These are phyloP conservation scores for Citrullus mucosospermus DNA, from an alignment of 306 rosid species.

Conservation along the genomic window DNA sequence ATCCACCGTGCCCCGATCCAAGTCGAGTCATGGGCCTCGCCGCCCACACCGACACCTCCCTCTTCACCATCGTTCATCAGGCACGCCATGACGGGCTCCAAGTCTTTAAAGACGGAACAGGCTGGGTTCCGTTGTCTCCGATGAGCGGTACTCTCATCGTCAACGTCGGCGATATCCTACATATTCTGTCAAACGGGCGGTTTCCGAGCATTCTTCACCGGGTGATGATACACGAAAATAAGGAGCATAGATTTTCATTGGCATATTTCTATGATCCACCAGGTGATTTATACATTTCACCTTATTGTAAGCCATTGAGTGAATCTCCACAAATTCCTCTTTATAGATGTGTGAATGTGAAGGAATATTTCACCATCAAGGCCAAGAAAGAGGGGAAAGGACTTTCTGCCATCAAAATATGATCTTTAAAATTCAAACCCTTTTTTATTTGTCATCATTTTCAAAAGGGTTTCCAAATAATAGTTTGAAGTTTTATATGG, in stretches of 20 bases:
- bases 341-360: constrained; percentile 27
- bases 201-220: constrained; percentile 27
- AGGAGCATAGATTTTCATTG: constrained; percentile 14
- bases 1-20: constrained; percentile 44
- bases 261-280: constrained; percentile 43
- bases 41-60: constrained; percentile 41
- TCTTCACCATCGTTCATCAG: constrained; percentile 34
- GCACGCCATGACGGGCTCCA: constrained; percentile 20
- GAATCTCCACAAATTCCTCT: constrained; percentile 15
- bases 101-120: constrained; percentile 5
- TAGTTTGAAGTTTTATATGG: neutral
- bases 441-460: neutral
- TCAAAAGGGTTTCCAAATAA: neutral
- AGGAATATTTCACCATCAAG: constrained; percentile 27
- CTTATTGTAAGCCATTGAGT: constrained; percentile 13
- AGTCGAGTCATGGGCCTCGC: constrained; percentile 37
- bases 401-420: constrained; percentile 1
- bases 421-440: neutral
- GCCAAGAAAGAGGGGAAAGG: constrained; percentile 18
- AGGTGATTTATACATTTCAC: constrained; percentile 13
- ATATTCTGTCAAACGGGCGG: constrained; percentile 27
- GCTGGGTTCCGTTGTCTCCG: constrained; percentile 34
- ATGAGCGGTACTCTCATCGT: constrained; percentile 24
- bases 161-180: constrained; percentile 37
- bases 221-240: constrained; percentile 20